These are phyloP conservation scores for Capronia americana DNA, from an alignment of 2,329 filamentous ascomycete species.

Conservation along the genomic window DNA sequence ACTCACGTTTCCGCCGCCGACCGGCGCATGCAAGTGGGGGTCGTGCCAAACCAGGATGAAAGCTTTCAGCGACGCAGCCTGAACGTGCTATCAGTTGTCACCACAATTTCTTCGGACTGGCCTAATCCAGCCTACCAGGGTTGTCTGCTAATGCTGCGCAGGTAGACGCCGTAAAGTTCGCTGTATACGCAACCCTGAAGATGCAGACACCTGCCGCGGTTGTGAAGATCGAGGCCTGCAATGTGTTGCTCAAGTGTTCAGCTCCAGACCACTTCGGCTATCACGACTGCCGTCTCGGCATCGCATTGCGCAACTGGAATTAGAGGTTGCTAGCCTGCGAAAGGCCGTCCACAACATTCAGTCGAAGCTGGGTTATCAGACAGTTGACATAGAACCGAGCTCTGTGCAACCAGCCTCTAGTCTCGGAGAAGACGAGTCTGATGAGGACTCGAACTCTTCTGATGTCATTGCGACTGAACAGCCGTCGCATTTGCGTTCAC, in stretches of 20 bases:
- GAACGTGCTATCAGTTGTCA: neutral
- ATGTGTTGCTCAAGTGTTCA: conserved; percentile 28
- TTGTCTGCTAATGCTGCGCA: conserved; percentile 19
- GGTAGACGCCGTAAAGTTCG: conserved; percentile 33
- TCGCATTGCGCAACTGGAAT: conserved; percentile 27
- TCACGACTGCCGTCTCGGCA: conserved; percentile 23
- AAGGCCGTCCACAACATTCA: conserved; percentile 27
- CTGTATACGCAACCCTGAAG: conserved; percentile 27
- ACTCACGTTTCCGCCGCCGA: neutral
- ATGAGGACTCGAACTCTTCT: conserved; percentile 22
- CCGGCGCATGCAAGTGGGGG: neutral
- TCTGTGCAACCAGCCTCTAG: conserved; percentile 2
- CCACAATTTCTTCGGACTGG: conserved; percentile 1
- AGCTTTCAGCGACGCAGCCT: neutral
- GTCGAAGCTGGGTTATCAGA: conserved; percentile 20
- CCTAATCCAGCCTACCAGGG: neutral
- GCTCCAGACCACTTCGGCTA: conserved; percentile 10
- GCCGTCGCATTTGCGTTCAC: conserved; percentile 23
- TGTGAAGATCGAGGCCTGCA: conserved; percentile 29
- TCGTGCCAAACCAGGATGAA: neutral
- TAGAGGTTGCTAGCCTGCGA: conserved; percentile 22
- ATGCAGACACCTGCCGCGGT: conserved; percentile 27
- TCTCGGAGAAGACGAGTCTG: conserved; percentile 20
- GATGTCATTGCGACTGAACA: conserved; percentile 26
- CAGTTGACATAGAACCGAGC: conserved; percentile 3